Conservation (phyloP, 1,139 yeast species). For the Taiozyma sp. region DNA sequence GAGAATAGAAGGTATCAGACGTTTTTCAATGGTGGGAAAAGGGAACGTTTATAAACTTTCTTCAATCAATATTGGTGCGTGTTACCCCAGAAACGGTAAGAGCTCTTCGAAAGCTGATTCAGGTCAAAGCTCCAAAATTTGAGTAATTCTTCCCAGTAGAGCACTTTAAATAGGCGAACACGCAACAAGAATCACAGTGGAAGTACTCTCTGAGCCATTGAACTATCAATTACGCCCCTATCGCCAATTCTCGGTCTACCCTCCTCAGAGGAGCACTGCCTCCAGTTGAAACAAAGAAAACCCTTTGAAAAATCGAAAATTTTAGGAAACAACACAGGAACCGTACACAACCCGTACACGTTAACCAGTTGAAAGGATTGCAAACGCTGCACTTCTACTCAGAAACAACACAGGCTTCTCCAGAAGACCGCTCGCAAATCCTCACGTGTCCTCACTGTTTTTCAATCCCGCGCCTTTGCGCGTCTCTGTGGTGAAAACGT, state of each 20-base stretch:
- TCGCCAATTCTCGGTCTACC: background rate
- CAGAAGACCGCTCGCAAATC: background rate
- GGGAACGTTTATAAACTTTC: too few species aligned
- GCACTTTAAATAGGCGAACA: too few species aligned
- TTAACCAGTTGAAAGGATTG: background rate
- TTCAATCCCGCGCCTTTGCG: background rate
- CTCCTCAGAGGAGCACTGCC: background rate
- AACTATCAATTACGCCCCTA: background rate
- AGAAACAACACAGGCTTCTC: background rate
- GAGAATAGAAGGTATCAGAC: too few species aligned
- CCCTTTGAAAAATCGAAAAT: background rate
- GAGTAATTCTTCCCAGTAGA: too few species aligned
- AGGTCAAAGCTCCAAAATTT: too few species aligned
- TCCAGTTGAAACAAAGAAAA: background rate
- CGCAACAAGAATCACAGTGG: too few species aligned
- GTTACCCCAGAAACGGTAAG: too few species aligned
- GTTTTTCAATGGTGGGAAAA: too few species aligned
- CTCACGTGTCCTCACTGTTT: background rate
- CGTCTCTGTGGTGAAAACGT: background rate
- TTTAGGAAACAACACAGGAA: background rate
- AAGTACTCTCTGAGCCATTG: too few species aligned
- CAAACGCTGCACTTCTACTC: background rate
- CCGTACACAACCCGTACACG: background rate
- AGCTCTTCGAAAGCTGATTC: too few species aligned
- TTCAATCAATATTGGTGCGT: too few species aligned